Evolutionary conservation across 345 rosid species (phyloP), one percentile per base, ranked within the genome.

Genomic region (Hibiscus syriacus): DNA sequence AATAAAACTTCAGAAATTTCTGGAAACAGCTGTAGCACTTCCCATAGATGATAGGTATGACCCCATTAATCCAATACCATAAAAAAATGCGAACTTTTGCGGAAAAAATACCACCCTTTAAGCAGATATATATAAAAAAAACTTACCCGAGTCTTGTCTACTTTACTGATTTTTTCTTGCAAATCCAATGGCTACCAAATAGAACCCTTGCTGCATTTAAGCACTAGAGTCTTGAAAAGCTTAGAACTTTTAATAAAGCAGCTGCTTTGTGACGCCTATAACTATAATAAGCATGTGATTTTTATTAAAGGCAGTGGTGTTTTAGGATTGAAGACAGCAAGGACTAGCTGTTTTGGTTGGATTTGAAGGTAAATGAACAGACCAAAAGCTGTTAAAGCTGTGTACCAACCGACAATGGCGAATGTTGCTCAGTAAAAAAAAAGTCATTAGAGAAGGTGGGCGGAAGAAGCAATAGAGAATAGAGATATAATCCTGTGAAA

Each of bases 321-420:
- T 64, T 67, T 36, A 61, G 75, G 72, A 71, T 46, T 54, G n/a
- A 68, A 61, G 70, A 62, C 74, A 72, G 68, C 74, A 49, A 64
- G 25, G 53, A 61, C n/a, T 57, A 73, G 43, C 34, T 64, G 22
- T 52, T 74, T 53, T 65, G 78, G 77, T 75, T 29, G 76, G 84
- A 71, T 75, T 57, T 67, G 74, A 64, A 70, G 66, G 69, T 63
- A 74, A 76, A 60, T 65, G 73, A 69, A 77, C 52, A 57, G 67
- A 75, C 73, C 60, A 45, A 39, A 62, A 72, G 74, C 75, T 69
- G 57, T 55, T 63, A 68, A 67, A 59, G 68, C 2, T 73, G 43
- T 20, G 43, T 3, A 70, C 66, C 78, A 77, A 70, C 81, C 81
- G 77, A 82, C 78, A 73, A 19, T 55, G 68, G 68, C 30, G 71